Conservation (phyloP, 768 basidiomycete genomes). For the Hebeloma cylindrosporum region DNA sequence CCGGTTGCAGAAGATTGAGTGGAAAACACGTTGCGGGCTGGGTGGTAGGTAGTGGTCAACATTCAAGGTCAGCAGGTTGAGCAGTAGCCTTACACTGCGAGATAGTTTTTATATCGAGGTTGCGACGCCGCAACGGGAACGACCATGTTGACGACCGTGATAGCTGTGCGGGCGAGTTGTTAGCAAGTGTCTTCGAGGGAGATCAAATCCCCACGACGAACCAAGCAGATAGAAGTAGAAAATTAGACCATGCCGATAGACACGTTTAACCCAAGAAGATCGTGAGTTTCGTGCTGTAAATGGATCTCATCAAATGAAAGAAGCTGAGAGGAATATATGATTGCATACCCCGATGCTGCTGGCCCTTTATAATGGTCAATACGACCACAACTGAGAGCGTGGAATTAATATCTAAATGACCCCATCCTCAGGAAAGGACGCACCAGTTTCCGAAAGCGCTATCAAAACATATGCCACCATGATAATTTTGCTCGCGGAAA, state of each 20-base stretch:
- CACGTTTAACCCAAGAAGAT: slow-evolving; percentile 13
- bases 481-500: slow-evolving; percentile 31
- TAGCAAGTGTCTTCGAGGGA: background rate
- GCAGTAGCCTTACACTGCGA: slow-evolving; percentile 12
- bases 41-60: background rate
- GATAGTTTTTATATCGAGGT: slow-evolving; percentile 14
- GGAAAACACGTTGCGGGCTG: slow-evolving; percentile 28
- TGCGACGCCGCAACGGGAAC: slow-evolving; percentile 10
- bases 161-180: slow-evolving; percentile 1
- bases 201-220: background rate
- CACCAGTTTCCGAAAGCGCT: slow-evolving; percentile 40
- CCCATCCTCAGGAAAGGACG: no score
- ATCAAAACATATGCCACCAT: slow-evolving; percentile 37
- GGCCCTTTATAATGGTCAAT: no score
- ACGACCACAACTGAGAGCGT: no score
- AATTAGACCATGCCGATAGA: slow-evolving; percentile 18
- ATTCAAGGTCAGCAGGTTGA: background rate
- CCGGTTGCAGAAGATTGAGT: slow-evolving; percentile 30
- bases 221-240: slow-evolving; percentile 17
- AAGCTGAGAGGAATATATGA: background rate
- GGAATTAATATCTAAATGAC: no score
- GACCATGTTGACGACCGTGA: slow-evolving; percentile 15
- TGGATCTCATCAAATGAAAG: background rate
- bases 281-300: slow-evolving; percentile 5
- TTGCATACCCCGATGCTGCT: background rate